Evolutionary conservation across 371 early-diverging fungal species (phyloP), one percentile per base, ranked within the genome.

Genomic region (Nematocida parisii): DNA sequence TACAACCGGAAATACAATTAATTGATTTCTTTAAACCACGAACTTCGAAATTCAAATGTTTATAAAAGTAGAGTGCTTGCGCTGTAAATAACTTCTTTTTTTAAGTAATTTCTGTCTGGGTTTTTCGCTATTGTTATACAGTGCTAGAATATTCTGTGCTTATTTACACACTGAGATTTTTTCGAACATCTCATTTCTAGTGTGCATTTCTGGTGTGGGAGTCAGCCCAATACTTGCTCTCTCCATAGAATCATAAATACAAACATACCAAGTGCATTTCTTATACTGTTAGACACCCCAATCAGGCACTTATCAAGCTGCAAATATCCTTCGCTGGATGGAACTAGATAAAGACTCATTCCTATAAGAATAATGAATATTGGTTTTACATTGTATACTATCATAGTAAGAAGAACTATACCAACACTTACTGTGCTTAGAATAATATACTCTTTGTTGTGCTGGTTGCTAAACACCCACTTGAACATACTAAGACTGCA

Each of bases 331-430:
- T 47, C 40, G 22, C 56, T 46, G 5, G 45, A 39, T 7, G 80
- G 80, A 57, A 77, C 80, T 1, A 77, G 55, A 45, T 77, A 77
- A 5, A 77, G n/a, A 42, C 80, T 77, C 18, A 50, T 7, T n/a
- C 47, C 80, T 68, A 77, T 77, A 42, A 70, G 39, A 40, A 77
- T 22, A 18, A 77, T 66, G 46, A 77, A 70, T 44, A 56, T 47
- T 7, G 80, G 80, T 13, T 24, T 15, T 45, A 77, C 60, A 20
- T 70, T 18, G 15, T 66, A 67, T 45, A 55, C 18, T 7, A 77
- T 11, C 27, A 77, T 71, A 45, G 66, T 13, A 9, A 77, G n/a
- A 70, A 77, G 71, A 5, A 70, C 52, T 7, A 71, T n/a, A 4
- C 9, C 9, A n/a, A 71, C 13, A 22, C 42, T 70, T 24, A 70